Base-by-base conservation (phyloP, 2,329 filamentous ascomycete species). In the Leptosphaerulina australis region DNA sequence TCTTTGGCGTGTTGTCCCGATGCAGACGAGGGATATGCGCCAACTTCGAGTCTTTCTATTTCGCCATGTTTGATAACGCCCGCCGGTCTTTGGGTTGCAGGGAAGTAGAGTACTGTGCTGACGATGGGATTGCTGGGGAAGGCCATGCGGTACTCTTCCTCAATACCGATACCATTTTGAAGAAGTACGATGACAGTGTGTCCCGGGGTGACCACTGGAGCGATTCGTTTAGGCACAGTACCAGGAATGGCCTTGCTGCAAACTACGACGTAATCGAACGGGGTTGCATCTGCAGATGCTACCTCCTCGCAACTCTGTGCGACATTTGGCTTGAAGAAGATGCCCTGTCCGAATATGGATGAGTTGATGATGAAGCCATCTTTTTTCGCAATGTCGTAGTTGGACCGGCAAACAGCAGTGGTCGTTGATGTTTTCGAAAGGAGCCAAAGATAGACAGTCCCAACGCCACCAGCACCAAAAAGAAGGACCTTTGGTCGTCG, bases 91-190 rank as follows among this genome's bases (percentile, higher is more conserved):
- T 84, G 81, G 0, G 79, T 80, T 0, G 74, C 76, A 3, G 80
- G 79, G 5, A 83, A 69, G 58, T 84, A 83, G 15, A 79, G 76
- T 1, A 85, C 82, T 29, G 78, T 79, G 31, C 79, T 83, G 5
- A 86, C 61, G 17, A 87, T 74, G 0, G 81, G 78, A 24, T 79
- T 80, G 0, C 63, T 44, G 0, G 82, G 81, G 55, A 82, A 86
- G 0, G 69, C 66, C 0, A 63, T 56, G 0, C 68, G 59, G 41
- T 83, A 84, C 12, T 81, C 78, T 8, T 80, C 75, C 61, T 87
- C 84, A 51, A 85, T 84, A 1, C 76, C 78, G 28, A 86, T 79
- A 0, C 84, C 84, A 57, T 86, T 86, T 53, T 87, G 83, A 12
- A 85, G 77, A 0, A 87, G 77, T 6, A 83, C 81, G 30, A 86